These are phyloP conservation scores for Cerioporus squamosus DNA, from an alignment of 1,284 basidiomycete species.

Conservation along the genomic window DNA sequence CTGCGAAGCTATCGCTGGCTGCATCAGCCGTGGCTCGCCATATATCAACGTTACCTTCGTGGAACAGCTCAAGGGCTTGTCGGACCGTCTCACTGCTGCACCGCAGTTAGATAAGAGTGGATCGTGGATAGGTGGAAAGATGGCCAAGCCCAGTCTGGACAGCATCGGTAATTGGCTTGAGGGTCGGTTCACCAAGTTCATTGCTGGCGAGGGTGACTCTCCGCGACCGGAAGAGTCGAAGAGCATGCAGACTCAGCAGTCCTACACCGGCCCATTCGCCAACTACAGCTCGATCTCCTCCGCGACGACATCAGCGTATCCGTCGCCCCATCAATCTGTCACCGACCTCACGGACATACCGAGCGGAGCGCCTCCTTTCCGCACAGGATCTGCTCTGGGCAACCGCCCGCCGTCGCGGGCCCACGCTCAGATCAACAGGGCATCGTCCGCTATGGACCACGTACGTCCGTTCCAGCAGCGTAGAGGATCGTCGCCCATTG, in stretches of 20 bases:
- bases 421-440: constrained; percentile 62
- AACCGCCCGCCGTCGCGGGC: constrained; percentile 46
- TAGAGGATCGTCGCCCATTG: constrained; percentile 49
- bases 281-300: constrained; percentile 96
- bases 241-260: constrained; percentile 46
- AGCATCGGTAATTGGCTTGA: constrained; percentile 94
- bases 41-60: constrained; percentile 72
- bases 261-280: constrained; percentile 84
- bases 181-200: constrained; percentile 94
- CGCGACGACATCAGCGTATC: constrained; percentile 66
- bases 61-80: constrained; percentile 81
- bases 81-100: constrained; percentile 82
- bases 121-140: constrained; percentile 83
- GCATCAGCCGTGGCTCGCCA: constrained; percentile 67
- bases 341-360: constrained; percentile 48
- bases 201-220: constrained; percentile 84
- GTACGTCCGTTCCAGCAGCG: constrained; percentile 45
- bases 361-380: constrained; percentile 46
- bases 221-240: constrained; percentile 44
- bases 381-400: constrained; percentile 72
- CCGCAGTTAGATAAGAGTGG: constrained; percentile 73
- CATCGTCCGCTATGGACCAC: constrained; percentile 80
- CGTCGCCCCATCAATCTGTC: constrained; percentile 70
- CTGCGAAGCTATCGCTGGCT: constrained; percentile 87
- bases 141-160: constrained; percentile 89